Conservation (phyloP, 202 grass and related monocot genomes). For the Dendrocalamus latiflorus region DNA sequence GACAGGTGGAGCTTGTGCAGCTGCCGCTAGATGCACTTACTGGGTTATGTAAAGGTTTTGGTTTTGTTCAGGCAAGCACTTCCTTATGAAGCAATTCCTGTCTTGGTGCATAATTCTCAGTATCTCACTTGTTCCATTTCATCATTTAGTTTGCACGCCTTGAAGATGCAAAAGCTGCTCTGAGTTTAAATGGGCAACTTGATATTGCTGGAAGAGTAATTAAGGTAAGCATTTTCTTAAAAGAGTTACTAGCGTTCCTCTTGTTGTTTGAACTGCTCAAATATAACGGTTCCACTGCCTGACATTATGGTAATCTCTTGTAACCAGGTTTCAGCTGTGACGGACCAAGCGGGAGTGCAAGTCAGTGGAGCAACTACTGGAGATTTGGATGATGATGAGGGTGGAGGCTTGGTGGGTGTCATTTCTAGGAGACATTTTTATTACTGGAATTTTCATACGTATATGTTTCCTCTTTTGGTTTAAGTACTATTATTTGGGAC, state of each 20-base stretch:
- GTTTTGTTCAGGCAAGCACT: conserved; percentile 79
- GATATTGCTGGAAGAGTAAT: conserved; percentile 96
- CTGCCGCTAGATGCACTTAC: conserved; percentile 65
- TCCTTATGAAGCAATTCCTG: background rate
- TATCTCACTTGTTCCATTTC: conserved; percentile 13
- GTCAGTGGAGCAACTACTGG: conserved; percentile 52
- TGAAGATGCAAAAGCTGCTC: conserved; percentile 94
- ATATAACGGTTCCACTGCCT: background rate
- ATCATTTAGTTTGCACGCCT: conserved; percentile 74
- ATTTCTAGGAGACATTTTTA: background rate
- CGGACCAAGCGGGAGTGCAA: too few relatives aligned
- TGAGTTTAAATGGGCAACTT: conserved; percentile 93
- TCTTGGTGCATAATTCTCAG: background rate
- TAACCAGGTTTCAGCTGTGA: too few relatives aligned
- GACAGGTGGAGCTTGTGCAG: conserved; percentile 78
- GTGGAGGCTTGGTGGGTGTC: too few relatives aligned
- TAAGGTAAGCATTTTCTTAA: conserved; percentile 51
- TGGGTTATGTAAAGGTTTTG: conserved; percentile 81
- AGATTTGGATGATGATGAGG: conserved; percentile 98
- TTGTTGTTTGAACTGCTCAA: conserved; percentile 3
- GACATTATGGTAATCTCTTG: conserved; percentile 13
- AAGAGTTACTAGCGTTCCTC: background rate
- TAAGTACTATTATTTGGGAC: background rate
- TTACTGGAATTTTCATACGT: conserved; percentile 4
- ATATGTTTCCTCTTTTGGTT: background rate